phyloP scores from a whole-genome alignment of 352 stramenopile genomes.

The Phytophthora pseudosyringae region DNA sequence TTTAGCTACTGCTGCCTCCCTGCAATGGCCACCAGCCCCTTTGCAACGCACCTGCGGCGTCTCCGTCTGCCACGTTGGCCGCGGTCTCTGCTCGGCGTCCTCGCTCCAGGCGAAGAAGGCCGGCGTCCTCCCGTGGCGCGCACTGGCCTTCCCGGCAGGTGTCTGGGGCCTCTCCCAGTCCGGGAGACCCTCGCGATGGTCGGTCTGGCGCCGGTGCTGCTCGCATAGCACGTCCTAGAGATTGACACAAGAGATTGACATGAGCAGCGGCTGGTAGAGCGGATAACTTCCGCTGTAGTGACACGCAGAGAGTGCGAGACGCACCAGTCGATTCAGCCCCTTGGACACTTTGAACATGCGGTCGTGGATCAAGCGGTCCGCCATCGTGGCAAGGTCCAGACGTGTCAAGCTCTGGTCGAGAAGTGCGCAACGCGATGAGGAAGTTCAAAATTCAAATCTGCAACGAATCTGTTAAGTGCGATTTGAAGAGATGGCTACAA shows the following conservation, averaged over 20 bases:
- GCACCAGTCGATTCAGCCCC: conserved; percentile 49
- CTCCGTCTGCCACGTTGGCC: conserved; percentile 15
- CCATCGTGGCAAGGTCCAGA: conserved; percentile 24
- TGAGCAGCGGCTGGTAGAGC: not conserved
- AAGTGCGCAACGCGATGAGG: not conserved
- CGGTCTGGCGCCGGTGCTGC: conserved; percentile 55
- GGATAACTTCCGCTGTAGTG: conserved; percentile 2
- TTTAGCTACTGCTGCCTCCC: not conserved
- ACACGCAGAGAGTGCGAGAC: conserved; percentile 9
- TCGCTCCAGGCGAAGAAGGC: conserved; percentile 64
- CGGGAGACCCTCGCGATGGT: conserved; percentile 51
- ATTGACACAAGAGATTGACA: not conserved
- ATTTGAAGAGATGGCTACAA: conserved; percentile 16
- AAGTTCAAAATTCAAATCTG: conserved; percentile 14
- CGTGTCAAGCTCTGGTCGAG: not conserved
- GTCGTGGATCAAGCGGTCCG: conserved; percentile 33
- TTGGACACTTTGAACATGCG: conserved; percentile 69
- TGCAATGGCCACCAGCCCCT: not conserved
- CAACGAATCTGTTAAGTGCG: conserved; percentile 10
- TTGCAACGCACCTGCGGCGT: conserved; percentile 25
- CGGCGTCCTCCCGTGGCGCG: conserved; percentile 25
- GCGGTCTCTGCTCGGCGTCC: conserved; percentile 10
- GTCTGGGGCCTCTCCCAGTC: conserved; percentile 49
- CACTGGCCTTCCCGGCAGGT: conserved; percentile 48
- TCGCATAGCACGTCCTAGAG: conserved; percentile 56